Evolutionary conservation across 2,329 filamentous ascomycete species (phyloP), one percentile per base, ranked within the genome.

Genomic region (Microdochium paspali): DNA sequence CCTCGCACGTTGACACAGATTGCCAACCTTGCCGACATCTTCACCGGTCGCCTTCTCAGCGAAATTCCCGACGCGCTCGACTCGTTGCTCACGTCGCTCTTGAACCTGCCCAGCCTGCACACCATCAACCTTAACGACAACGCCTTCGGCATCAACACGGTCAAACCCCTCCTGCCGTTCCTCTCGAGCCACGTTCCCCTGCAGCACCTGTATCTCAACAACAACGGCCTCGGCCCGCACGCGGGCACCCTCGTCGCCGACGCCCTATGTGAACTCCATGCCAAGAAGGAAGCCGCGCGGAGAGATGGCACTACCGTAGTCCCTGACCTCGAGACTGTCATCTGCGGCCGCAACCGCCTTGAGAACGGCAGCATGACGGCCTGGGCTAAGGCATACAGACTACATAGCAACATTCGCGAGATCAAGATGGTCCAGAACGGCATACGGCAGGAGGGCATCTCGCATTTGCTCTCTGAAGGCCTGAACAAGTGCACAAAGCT

Each of bases 371-470:
- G 85, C 62, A 98, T 98, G 93, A 81, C 80, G 13, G 90, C 91
- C 0, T 98, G 93, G 93, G 90, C 90, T 39, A 86, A 85, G 64
- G 78, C 89, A 1, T 96, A 88, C 66, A 81, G 82, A 58, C 83
- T 91, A 49, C 89, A 97, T 63, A 82, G 78, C 54, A 84, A 85
- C 49, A 79, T 98, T 53, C 86, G 84, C 68, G 82, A 82, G 50
- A 80, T 98, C 56, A 94, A 91, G 75, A 97, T 98, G 93, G 89
- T 95, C 24, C 93, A 97, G 68, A 97, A 98, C 65, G 93, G 93
- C 46, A 98, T 98, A 57, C 80, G 93, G 40, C 88, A 91, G 62
- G 90, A 97, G 66, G 93, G 93, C 51, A 93, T 97, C 60, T 83
- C 83, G 44, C 78, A 85, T 54, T 73, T 98, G 48, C 72, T 98